These are phyloP conservation scores for Nidularia sp. DNA, from an alignment of 768 basidiomycete genomes.

Conservation along the genomic window DNA sequence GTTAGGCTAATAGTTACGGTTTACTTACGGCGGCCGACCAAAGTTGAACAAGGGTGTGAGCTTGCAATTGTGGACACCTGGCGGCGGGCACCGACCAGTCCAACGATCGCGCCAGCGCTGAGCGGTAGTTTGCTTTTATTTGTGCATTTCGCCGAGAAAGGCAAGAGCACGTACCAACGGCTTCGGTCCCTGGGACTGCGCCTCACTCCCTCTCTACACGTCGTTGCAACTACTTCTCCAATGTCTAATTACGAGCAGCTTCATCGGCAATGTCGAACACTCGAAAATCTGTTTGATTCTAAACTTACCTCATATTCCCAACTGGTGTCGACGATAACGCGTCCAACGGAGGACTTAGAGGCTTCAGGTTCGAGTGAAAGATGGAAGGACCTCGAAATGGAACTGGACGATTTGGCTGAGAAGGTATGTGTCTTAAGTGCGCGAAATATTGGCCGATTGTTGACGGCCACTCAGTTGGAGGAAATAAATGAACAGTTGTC, in stretches of 20 bases:
- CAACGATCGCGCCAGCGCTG: too few species aligned
- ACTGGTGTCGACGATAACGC: slow-evolving; percentile 65
- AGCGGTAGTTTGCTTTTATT: too few species aligned
- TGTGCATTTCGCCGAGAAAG: too few species aligned
- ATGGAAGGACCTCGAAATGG: slow-evolving; percentile 80
- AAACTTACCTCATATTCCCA: slow-evolving; percentile 91
- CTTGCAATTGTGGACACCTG: too few species aligned
- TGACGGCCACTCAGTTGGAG: slow-evolving; percentile 75
- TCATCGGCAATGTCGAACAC: slow-evolving; percentile 87
- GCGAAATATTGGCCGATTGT: too few species aligned
- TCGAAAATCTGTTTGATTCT: slow-evolving; percentile 88
- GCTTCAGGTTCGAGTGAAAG: slow-evolving; percentile 66
- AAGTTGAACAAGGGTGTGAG: too few species aligned
- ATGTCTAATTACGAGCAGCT: slow-evolving; percentile 87
- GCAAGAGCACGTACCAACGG: too few species aligned
- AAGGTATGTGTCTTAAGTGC: slow-evolving; percentile 76
- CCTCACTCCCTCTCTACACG: too few species aligned
- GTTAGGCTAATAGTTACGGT: too few species aligned
- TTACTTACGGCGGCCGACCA: too few species aligned
- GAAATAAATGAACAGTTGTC: slow-evolving; percentile 84
- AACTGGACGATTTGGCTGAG: slow-evolving; percentile 80
- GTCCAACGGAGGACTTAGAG: slow-evolving; percentile 57
- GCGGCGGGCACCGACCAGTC: too few species aligned
- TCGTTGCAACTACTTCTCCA: background rate
- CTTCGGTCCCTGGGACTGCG: too few species aligned